A percentile compares a stretch with the other conserved stretches of the same genome.
phyloP scores from a whole-genome alignment of 441 rosid genomes.

The Eruca vesicaria region DNA sequence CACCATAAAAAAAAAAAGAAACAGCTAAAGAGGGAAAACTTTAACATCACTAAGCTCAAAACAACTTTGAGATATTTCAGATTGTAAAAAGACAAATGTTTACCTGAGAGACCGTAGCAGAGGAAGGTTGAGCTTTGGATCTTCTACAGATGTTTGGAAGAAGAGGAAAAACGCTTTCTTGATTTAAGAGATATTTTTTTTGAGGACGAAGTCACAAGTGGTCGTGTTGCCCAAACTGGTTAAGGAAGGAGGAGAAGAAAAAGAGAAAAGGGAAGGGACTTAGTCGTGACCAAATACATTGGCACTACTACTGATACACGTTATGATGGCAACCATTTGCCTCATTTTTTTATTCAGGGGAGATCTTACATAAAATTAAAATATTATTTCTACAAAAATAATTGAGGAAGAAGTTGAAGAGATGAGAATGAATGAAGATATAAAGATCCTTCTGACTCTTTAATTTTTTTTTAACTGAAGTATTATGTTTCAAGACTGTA shows the following conservation, averaged over 20 bases:
- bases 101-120: conserved; percentile 37
- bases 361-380: conserved; percentile 16
- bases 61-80: neutral
- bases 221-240: conserved; percentile 30
- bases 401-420: neutral
- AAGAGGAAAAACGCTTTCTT: conserved; percentile 4
- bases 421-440: conserved; percentile 3
- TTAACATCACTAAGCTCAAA: conserved; percentile 1
- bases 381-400: neutral
- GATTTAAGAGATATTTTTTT: neutral
- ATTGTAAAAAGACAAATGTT: neutral
- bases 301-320: conserved; percentile 36
- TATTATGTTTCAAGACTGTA: conserved; percentile 3
- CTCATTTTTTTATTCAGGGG: conserved; percentile 17
- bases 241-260: conserved; percentile 22
- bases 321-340: conserved; percentile 29
- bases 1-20: conserved; percentile 5
- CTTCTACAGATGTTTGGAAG: neutral
- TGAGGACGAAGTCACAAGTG: conserved; percentile 1
- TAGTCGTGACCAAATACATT: conserved; percentile 38
- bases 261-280: conserved; percentile 33
- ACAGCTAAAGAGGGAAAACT: neutral
- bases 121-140: conserved; percentile 28
- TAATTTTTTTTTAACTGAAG: neutral
- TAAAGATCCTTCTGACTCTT: conserved; percentile 10